phyloP scores from a whole-genome alignment of 1,139 yeast genomes.

The Schwanniomyces etchellsii region DNA sequence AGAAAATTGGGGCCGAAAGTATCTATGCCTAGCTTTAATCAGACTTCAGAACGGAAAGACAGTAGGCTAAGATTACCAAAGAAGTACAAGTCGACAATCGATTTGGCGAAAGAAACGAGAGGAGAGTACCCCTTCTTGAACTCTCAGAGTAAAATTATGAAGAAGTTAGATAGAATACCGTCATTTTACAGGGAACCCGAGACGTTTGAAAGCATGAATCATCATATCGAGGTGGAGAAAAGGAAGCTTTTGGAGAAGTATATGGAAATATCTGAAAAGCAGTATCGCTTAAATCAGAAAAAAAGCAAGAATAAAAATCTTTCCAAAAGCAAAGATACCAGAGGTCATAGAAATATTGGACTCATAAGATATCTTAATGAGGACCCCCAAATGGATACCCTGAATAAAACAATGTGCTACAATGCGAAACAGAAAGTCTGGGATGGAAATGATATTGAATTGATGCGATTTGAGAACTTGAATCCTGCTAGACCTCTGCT shows the following conservation, averaged over 20 bases:
- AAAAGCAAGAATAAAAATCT: conserved; percentile 7
- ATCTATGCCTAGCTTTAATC: conserved; percentile 23
- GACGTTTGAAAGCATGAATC: conserved; percentile 11
- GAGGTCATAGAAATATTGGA: conserved; percentile 20
- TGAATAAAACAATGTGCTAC: conserved; percentile 41
- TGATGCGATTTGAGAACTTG: conserved; percentile 40
- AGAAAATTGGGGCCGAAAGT: conserved; percentile 11
- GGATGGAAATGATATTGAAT: conserved; percentile 68
- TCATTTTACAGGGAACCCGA: conserved; percentile 28
- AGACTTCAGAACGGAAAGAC: conserved; percentile 7
- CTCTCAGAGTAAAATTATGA: conserved; percentile 27
- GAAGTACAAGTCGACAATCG: conserved; percentile 31
- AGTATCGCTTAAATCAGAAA: conserved; percentile 7
- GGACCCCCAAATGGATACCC: conserved; percentile 14
- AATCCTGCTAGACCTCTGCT: conserved; percentile 26
- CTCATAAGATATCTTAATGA: conserved; percentile 27
- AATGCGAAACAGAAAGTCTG: conserved; percentile 48
- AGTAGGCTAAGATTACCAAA: conserved; percentile 13
- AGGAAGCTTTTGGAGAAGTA: conserved; percentile 22
- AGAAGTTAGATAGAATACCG: conserved; percentile 38
- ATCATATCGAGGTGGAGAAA: conserved; percentile 16
- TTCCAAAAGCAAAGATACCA: conserved; percentile 2
- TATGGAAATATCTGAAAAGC: conserved; percentile 21
- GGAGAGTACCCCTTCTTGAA: conserved; percentile 22
- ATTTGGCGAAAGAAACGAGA: conserved; percentile 11